A percentile compares a stretch with the other conserved stretches of the same genome.
Conservation (phyloP, 2,329 filamentous ascomycete species). For the Mariannaea elegans region DNA sequence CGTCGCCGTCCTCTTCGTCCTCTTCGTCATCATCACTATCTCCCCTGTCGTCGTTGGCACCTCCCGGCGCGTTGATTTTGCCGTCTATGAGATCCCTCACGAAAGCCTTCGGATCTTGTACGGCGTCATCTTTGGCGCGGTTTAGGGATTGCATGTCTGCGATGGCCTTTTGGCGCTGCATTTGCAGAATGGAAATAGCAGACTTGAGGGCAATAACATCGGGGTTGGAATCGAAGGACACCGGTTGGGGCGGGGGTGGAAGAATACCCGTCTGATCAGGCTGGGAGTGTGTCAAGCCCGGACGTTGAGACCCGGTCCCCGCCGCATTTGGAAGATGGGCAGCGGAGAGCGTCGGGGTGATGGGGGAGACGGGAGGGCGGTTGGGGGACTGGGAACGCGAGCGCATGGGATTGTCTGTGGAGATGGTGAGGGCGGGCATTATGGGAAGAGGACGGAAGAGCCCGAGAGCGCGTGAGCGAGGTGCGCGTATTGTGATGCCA, state of each 20-base stretch:
- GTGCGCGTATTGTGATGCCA: slow-evolving; percentile 4
- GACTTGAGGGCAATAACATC: slow-evolving; percentile 89
- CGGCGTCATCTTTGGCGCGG: slow-evolving; percentile 74
- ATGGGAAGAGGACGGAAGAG: slow-evolving; percentile 8
- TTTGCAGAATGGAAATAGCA: slow-evolving; percentile 85
- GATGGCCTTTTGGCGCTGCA: slow-evolving; percentile 81
- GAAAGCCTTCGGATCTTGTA: slow-evolving; percentile 77
- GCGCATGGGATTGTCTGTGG: slow-evolving; percentile 38
- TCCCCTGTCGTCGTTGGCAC: slow-evolving; percentile 18
- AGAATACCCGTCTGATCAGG: slow-evolving; percentile 51
- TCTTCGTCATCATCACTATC: slow-evolving; percentile 39
- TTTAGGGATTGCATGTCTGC: slow-evolving; percentile 78
- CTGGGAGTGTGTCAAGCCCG: slow-evolving; percentile 57
- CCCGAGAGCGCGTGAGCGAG: not conserved
- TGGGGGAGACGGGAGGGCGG: slow-evolving; percentile 62
- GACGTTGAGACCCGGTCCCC: slow-evolving; percentile 27
- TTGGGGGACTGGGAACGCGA: slow-evolving; percentile 54
- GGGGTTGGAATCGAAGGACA: slow-evolving; percentile 73
- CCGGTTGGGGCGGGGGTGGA: slow-evolving; percentile 59
- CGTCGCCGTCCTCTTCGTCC: slow-evolving; percentile 41
- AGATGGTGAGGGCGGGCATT: slow-evolving; percentile 46
- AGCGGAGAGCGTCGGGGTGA: slow-evolving; percentile 60
- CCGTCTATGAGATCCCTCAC: slow-evolving; percentile 72
- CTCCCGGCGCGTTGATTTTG: slow-evolving; percentile 54
- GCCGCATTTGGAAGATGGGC: slow-evolving; percentile 41